Evolutionary conservation across 148 eudicot genomes (phyloP), one percentile per base, ranked within the genome.

Genomic region (Nyssa sinensis): DNA sequence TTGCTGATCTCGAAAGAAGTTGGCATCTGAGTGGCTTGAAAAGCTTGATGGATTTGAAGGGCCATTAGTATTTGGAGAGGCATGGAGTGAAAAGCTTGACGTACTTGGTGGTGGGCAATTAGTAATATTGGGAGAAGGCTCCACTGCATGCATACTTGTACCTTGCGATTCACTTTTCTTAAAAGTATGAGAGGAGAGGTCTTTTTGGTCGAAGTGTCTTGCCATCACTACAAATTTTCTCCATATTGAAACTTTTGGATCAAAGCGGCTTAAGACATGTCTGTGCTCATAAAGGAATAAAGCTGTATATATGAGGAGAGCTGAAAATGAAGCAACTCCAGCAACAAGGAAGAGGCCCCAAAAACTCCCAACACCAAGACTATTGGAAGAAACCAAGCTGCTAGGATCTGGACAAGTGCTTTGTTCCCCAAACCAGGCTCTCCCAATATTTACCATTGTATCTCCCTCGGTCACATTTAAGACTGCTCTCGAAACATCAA

Each of bases 401-500:
- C 59, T 49, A 1, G 75, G 35, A 6, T 37, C 67, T 29, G 27
- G 29, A 17, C 83, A 79, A 16, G 3, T 66, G 6, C 53, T 58
- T 69, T 44, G 51, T 2, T 67, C 9, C 49, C 44, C 73, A 23
- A 73, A 67, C 83, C 78, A 76, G 64, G 24, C 32, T 29, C 17
- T 69, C 66, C 77, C 81, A 21, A 85, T 39, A 8, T 0, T 3
- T 0, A 24, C 19, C 81, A 81, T 82, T 28, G 47, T 19, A 12
- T 71, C 67, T 24, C 77, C 77, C 75, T 85, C 79, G 5, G 80
- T 82, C 39, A 85, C 74, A 7, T 64, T 62, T 31, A 85, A 33
- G 76, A 85, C 64, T 53, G 74, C 75, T 49, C 73, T 69, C n/a
- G 88, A 85, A 71, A 85, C 74, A 41, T 74, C 81, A 6, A 70